Base-by-base conservation (phyloP, 495 filamentous ascomycete species). In the Penicillium steckii region DNA sequence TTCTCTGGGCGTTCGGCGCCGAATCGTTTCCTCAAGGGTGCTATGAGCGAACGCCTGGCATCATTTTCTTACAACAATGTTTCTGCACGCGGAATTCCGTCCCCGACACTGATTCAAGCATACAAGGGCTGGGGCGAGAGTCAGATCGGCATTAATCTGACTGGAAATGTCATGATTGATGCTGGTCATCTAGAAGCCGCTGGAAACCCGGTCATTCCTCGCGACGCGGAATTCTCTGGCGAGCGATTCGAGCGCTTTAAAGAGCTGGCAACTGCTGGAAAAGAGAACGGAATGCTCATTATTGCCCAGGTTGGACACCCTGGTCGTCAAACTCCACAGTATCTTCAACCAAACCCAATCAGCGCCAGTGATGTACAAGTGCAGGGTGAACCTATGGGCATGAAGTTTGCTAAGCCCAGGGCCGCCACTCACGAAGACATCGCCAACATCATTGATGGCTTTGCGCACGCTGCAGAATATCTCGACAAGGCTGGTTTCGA, bases 21-120 rank as follows among this genome's bases (percentile, higher is more conserved):
- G 23, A 89, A 87, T 63, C 73, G 84, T 26, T 80, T 84, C 56
- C 60, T 87, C 56, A 87, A 88, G 65, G 80, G 73, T 23, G 81
- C 85, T 27, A 85, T 85, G 79, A 81, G 81, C 4, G 85, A 88
- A 55, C 68, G 71, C 4, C 60, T 84, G 22, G 75, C 83, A 0
- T 80, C 80, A 7, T 87, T 80, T 78, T 67, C 77, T 48, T 62
- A 75, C 0, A 70, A 69, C 2, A 67, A 83, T 51, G 52, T 77
- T 25, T 50, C 65, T 18, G 66, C 60, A 1, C 74, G 81, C 33
- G 85, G 84, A 13, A 79, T 87, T 43, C 84, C 84, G 4, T 75
- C 76, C 15, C 65, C 77, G 12, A 69, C 80, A 22, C 59, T 85
- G 30, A 77, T 84, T 61, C 78, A 81, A 41, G 65, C 82, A 10